Conservation (phyloP, 1,284 basidiomycete genomes). For the Ustilago tritici region DNA sequence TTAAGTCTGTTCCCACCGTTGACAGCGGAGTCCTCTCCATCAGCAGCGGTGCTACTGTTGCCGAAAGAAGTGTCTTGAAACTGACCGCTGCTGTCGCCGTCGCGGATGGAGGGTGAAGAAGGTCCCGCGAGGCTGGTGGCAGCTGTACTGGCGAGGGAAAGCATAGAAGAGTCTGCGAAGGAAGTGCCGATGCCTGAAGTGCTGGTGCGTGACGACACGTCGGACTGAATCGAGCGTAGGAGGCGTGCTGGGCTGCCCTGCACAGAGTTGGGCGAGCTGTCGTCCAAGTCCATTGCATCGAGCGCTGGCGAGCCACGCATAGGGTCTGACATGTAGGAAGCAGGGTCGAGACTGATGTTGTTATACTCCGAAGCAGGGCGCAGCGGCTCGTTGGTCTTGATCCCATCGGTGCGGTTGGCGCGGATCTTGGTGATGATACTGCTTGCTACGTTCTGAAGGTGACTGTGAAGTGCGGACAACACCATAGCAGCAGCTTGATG, state of each 20-base stretch:
- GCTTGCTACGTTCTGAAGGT: constrained; percentile 65
- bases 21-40: constrained; percentile 21
- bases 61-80: constrained; percentile 45
- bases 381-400: constrained; percentile 46
- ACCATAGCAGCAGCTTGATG: constrained; percentile 68
- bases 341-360: constrained; percentile 26
- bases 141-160: constrained; percentile 60
- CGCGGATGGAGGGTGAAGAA: constrained; percentile 40
- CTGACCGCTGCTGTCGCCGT: constrained; percentile 43
- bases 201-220: constrained; percentile 51
- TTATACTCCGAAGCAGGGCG: constrained; percentile 32
- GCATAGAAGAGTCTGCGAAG: constrained; percentile 55
- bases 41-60: constrained; percentile 36
- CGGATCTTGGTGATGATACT: constrained; percentile 64
- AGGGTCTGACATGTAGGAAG: constrained; percentile 21
- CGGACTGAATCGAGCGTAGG: constrained; percentile 43
- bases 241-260: constrained; percentile 37
- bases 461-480: constrained; percentile 66
- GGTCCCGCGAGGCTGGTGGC: constrained; percentile 50
- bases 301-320: constrained; percentile 23
- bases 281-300: constrained; percentile 44
- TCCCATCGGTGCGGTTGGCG: constrained; percentile 57
- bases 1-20: constrained; percentile 23
- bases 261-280: constrained; percentile 29
- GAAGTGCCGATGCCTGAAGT: constrained; percentile 42